Conservation (phyloP, 352 stramenopile species). For the Blastocystis sp. region DNA sequence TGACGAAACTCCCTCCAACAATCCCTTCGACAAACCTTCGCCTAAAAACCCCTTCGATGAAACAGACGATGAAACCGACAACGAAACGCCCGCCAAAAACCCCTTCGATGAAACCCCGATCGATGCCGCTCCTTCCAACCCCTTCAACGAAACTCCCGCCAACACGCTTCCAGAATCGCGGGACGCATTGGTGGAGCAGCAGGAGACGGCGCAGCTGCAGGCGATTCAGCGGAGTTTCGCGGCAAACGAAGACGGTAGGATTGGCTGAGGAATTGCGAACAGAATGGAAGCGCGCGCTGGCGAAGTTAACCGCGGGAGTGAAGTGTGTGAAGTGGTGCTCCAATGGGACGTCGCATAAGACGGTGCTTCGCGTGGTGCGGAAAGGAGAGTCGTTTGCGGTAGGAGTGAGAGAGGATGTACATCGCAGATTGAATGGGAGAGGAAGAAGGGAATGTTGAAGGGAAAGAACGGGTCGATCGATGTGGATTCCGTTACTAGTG, state of each 20-base stretch:
- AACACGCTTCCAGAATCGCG: not conserved
- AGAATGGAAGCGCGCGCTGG: constrained; percentile 5
- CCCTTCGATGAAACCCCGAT: not conserved
- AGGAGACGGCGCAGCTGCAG: not conserved
- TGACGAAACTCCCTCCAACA: too few relatives aligned
- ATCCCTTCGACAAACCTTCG: too few relatives aligned
- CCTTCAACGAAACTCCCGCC: not conserved
- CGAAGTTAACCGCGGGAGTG: not conserved
- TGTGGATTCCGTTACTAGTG: not conserved
- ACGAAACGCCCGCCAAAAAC: not conserved
- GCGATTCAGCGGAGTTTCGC: not conserved
- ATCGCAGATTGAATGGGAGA: constrained; percentile 30
- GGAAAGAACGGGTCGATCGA: not conserved
- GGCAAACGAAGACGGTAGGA: not conserved
- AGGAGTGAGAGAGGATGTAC: not conserved
- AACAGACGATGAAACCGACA: not conserved
- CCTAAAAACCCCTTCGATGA: constrained; percentile 32
- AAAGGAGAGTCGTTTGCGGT: not conserved
- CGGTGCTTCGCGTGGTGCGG: not conserved
- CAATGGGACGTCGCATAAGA: constrained; percentile 11
- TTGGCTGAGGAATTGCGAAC: not conserved
- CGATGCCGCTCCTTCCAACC: not conserved
- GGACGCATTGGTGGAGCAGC: not conserved
- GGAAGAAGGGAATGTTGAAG: constrained; percentile 11
- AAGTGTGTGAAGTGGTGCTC: constrained; percentile 9